Conservation (phyloP, 2,329 filamentous ascomycete species). For the Lojkania enalia region DNA sequence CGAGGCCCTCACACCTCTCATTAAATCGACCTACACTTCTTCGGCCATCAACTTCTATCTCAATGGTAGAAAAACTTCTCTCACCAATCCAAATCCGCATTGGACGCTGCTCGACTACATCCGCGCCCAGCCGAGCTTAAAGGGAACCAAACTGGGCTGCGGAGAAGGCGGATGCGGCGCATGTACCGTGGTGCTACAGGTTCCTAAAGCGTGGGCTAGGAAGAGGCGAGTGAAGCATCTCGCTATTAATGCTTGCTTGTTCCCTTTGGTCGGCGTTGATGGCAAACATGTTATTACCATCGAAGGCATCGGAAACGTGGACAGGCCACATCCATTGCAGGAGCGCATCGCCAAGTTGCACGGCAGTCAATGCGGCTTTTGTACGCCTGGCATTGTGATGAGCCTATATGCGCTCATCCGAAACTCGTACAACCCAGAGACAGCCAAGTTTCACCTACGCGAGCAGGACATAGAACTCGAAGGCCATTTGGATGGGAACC, state of each 20-base stretch:
- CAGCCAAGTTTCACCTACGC: slow-evolving; percentile 38
- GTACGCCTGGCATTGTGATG: slow-evolving; percentile 96
- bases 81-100: slow-evolving; percentile 87
- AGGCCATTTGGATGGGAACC: slow-evolving; percentile 79
- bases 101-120: slow-evolving; percentile 90
- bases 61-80: slow-evolving; percentile 81
- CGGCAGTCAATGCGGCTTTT: slow-evolving; percentile 92
- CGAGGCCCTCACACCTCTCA: slow-evolving; percentile 63
- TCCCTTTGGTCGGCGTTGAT: slow-evolving; percentile 86
- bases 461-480: slow-evolving; percentile 43
- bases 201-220: slow-evolving; percentile 63
- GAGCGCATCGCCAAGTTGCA: slow-evolving; percentile 88
- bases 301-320: slow-evolving; percentile 86
- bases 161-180: slow-evolving; percentile 94
- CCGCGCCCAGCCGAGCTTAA: slow-evolving; percentile 77
- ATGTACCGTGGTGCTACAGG: slow-evolving; percentile 72
- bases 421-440: slow-evolving; percentile 57
- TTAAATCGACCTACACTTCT: slow-evolving; percentile 78
- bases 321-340: slow-evolving; percentile 83
- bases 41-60: slow-evolving; percentile 76
- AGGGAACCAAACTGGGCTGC: slow-evolving; percentile 93
- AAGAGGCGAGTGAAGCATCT: slow-evolving; percentile 92
- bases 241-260: slow-evolving; percentile 91
- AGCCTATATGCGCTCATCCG: slow-evolving; percentile 83
- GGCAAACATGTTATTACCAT: slow-evolving; percentile 97